phyloP scores from a whole-genome alignment of 257 asterid species.

The Solanum pinnatisectum region DNA sequence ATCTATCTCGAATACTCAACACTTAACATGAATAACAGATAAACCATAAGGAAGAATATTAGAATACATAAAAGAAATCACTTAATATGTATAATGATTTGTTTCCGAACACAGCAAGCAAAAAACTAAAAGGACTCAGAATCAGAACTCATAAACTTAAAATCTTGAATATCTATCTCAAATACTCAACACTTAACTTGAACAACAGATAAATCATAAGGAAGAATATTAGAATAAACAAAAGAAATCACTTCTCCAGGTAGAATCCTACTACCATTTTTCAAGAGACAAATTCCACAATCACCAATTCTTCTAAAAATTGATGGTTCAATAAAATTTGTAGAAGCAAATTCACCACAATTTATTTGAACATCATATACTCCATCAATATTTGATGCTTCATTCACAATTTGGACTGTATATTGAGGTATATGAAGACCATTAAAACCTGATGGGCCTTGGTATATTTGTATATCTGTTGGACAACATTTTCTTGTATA shows the following conservation, averaged over 20 bases:
- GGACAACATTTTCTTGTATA: background rate
- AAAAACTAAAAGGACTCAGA: background rate
- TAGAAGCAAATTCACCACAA: constrained; percentile 50
- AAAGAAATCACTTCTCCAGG: constrained; percentile 56
- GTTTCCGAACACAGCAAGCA: background rate
- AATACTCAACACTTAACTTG: constrained; percentile 24
- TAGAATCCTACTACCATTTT: constrained; percentile 28
- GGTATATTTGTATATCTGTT: constrained; percentile 13
- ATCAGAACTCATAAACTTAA: background rate
- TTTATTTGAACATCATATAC: constrained; percentile 34
- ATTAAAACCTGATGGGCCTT: constrained; percentile 53
- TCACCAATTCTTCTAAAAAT: constrained; percentile 30
- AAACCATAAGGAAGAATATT: constrained; percentile 43
- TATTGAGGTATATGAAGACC: constrained; percentile 46
- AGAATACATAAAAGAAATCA: constrained; percentile 46
- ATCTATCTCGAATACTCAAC: background rate
- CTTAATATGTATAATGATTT: background rate
- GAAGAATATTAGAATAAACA: constrained; percentile 47
- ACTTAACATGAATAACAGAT: constrained; percentile 16
- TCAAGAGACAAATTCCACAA: constrained; percentile 23
- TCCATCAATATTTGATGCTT: constrained; percentile 32
- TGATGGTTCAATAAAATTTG: constrained; percentile 39
- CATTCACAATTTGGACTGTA: constrained; percentile 46
- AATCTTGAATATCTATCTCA: background rate
- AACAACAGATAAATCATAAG: constrained; percentile 27